These are phyloP conservation scores for Allomyces macrogynus DNA, from an alignment of 192 early-diverging fungal species.

Conservation along the genomic window DNA sequence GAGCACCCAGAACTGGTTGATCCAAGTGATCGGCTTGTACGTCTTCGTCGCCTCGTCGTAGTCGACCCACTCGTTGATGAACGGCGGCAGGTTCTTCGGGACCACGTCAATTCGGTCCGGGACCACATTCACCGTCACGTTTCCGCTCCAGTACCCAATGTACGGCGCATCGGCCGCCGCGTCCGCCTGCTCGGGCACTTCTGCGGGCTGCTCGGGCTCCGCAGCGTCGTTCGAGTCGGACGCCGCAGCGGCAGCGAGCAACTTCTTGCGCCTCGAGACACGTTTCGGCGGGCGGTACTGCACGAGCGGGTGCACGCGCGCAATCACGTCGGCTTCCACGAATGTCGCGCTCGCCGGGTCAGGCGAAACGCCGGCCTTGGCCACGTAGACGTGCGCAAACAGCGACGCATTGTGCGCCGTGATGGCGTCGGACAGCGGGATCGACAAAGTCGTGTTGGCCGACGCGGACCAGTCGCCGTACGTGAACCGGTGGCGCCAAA, in stretches of 20 bases:
- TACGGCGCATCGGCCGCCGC: not conserved
- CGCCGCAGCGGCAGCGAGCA: constrained; percentile 1
- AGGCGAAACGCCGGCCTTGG: constrained; percentile 14
- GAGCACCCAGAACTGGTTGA: constrained; percentile 4
- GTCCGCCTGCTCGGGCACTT: not conserved
- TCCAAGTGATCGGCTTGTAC: constrained; percentile 26
- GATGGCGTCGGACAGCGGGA: not conserved
- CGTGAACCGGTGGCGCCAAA: too few species aligned
- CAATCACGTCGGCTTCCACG: constrained; percentile 16
- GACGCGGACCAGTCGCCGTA: too few species aligned
- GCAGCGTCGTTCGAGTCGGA: constrained; percentile 24
- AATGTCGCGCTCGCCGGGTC: constrained; percentile 18
- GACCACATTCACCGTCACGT: constrained; percentile 5
- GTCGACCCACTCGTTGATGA: not conserved
- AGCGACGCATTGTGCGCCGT: constrained; percentile 24
- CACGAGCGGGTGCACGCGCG: not conserved
- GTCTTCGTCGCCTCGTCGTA: not conserved
- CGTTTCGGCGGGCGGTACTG: not conserved
- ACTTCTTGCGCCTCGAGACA: not conserved
- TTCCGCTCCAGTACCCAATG: constrained; percentile 5
- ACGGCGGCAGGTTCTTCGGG: constrained; percentile 1
- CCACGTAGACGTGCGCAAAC: constrained; percentile 39
- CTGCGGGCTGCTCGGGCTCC: constrained; percentile 19
- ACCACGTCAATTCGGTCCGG: constrained; percentile 12
- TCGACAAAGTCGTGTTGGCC: not conserved